These are phyloP conservation scores for Pseudohalonectria lignicola DNA, from an alignment of 2,329 filamentous ascomycete genomes.

Conservation along the genomic window DNA sequence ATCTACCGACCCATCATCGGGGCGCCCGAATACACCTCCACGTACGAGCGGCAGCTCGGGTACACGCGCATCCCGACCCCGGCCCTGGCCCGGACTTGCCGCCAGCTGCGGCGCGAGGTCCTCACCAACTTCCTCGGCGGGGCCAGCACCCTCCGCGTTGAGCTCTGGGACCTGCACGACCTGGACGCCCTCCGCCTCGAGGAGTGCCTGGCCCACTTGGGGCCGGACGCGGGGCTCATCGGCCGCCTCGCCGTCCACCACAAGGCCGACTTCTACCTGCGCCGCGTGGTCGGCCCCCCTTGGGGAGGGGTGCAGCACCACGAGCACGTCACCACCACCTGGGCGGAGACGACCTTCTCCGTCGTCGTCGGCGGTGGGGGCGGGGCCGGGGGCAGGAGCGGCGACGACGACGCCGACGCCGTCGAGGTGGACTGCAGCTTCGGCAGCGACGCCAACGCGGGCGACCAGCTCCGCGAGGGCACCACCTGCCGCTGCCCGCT, in stretches of 20 bases:
- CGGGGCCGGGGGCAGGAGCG: background rate
- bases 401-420: background rate
- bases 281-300: background rate
- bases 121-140: background rate
- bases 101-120: background rate
- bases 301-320: background rate
- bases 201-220: background rate
- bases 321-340: background rate
- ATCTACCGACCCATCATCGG: background rate
- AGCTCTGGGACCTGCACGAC: background rate
- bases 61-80: background rate
- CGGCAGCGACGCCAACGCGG: background rate
- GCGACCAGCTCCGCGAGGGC: background rate
- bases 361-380: background rate
- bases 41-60: background rate
- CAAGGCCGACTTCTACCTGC: background rate
- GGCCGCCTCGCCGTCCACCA: background rate
- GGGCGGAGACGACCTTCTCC: background rate
- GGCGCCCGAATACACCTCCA: background rate
- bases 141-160: background rate
- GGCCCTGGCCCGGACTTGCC: background rate
- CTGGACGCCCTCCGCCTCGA: background rate
- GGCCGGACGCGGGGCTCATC: background rate
- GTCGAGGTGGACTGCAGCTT: background rate
- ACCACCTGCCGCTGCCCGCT: background rate